These are phyloP conservation scores for Rubroboletus satanas DNA, from an alignment of 768 basidiomycete genomes.

Conservation along the genomic window DNA sequence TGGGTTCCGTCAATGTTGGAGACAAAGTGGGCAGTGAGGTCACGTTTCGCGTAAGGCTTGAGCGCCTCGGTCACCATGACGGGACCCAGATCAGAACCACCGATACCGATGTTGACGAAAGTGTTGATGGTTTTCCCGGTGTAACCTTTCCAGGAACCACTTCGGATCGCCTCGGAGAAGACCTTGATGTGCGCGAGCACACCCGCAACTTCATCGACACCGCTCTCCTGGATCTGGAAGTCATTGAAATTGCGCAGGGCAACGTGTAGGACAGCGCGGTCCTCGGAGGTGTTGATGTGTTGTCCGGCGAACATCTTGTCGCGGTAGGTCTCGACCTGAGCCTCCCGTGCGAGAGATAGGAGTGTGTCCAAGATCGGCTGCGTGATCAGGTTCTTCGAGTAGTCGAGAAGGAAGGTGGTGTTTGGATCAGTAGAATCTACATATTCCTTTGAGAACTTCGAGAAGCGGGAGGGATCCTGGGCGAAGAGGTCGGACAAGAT, in stretches of 20 bases:
- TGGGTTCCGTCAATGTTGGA: slow-evolving; percentile 99
- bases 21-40: slow-evolving; percentile 84
- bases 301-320: slow-evolving; percentile 94
- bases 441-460: slow-evolving; percentile 79
- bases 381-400: slow-evolving; percentile 95
- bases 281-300: slow-evolving; percentile 99
- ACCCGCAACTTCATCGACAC: slow-evolving; percentile 73
- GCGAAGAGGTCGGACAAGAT: slow-evolving; percentile 91
- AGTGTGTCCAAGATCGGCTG: slow-evolving; percentile 76
- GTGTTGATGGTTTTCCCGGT: slow-evolving; percentile 92
- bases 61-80: slow-evolving; percentile 99
- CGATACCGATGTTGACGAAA: slow-evolving; percentile 98
- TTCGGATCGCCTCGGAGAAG: slow-evolving; percentile 82
- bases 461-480: slow-evolving; percentile 81
- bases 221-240: slow-evolving; percentile 76
- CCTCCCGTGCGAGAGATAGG: slow-evolving; percentile 79
- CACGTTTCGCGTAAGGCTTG: slow-evolving; percentile 87
- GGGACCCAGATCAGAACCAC: slow-evolving; percentile 95
- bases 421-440: slow-evolving; percentile 58
- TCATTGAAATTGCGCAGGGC: slow-evolving; percentile 81
- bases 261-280: slow-evolving; percentile 92
- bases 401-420: slow-evolving; percentile 87
- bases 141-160: slow-evolving; percentile 93
- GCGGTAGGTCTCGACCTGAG: slow-evolving; percentile 75
- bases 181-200: slow-evolving; percentile 90